Percentiles rank a stretch among this genome's conserved stretches.
These are phyloP conservation scores for Lasiodiplodia gonubiensis DNA, from an alignment of 2,329 filamentous ascomycete species.

Conservation along the genomic window DNA sequence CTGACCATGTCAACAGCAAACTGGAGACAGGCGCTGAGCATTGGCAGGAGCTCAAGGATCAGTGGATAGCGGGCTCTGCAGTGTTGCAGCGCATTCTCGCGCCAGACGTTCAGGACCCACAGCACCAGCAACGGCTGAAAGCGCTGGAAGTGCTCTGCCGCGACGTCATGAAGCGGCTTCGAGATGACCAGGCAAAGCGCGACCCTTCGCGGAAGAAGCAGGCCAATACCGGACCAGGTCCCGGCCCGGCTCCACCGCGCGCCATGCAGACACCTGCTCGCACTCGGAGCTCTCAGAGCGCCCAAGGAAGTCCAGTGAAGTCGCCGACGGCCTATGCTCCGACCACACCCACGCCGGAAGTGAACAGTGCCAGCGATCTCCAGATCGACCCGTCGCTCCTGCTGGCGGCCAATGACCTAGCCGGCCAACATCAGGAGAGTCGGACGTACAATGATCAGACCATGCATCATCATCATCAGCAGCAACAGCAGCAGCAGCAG, in stretches of 20 bases:
- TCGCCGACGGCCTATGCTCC: conserved; percentile 23
- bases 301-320: conserved; percentile 10
- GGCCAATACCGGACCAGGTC: conserved; percentile 48
- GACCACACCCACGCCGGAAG: conserved; percentile 11
- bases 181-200: conserved; percentile 68
- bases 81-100: conserved; percentile 63
- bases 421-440: conserved; percentile 12
- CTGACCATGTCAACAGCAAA: conserved; percentile 73
- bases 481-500: conserved; percentile 4
- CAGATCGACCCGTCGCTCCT: conserved; percentile 70
- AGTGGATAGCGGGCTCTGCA: conserved; percentile 67
- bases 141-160: conserved; percentile 74
- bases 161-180: conserved; percentile 78
- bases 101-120: conserved; percentile 57
- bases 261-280: conserved; percentile 4
- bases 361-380: conserved; percentile 55
- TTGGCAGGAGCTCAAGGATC: conserved; percentile 72
- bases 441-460: background rate
- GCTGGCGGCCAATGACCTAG: conserved; percentile 60
- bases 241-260: conserved; percentile 45
- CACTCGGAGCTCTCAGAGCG: conserved; percentile 3
- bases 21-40: conserved; percentile 72
- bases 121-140: conserved; percentile 62
- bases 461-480: conserved; percentile 13
- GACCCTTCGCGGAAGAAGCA: conserved; percentile 56